Evolutionary conservation across 2,329 filamentous ascomycete species (phyloP).

Genomic region (Diaporthe vexans): DNA sequence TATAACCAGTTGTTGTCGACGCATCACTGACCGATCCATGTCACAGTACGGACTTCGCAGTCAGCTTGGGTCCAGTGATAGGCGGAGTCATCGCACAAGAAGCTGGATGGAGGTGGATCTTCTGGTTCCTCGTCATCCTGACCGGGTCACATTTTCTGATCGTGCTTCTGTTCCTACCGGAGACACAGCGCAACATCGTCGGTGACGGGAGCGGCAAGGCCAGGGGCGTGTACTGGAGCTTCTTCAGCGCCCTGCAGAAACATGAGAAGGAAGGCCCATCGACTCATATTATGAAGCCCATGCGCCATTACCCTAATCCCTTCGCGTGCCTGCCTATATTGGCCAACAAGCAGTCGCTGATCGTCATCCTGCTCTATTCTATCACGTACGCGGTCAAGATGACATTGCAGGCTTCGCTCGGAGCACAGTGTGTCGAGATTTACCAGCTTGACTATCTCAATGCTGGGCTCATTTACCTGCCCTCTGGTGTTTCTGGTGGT

Average conservation of each 20-base stretch:
- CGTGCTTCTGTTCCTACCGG: constrained; percentile 46
- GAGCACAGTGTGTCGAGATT: constrained; percentile 18
- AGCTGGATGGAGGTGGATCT: constrained; percentile 56
- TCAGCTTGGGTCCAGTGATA: constrained; percentile 49
- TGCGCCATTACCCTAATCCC: constrained; percentile 40
- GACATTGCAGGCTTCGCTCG: neutral
- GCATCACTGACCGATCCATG: neutral
- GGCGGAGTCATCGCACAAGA: constrained; percentile 52
- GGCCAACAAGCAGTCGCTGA: constrained; percentile 5
- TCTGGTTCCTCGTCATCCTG: constrained; percentile 55
- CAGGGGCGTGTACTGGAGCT: constrained; percentile 26
- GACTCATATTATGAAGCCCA: neutral
- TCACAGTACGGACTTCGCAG: constrained; percentile 20
- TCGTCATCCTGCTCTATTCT: constrained; percentile 1
- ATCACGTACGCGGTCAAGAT: constrained; percentile 3
- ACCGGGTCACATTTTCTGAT: constrained; percentile 45
- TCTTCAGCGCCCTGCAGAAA: constrained; percentile 4
- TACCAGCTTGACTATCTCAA: constrained; percentile 5
- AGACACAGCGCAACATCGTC: constrained; percentile 52
- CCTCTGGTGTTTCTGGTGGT: neutral
- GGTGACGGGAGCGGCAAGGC: constrained; percentile 47
- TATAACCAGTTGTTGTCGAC: too few species aligned
- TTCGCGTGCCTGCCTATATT: constrained; percentile 43
- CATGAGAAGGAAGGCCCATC: neutral
- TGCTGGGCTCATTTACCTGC: constrained; percentile 4